Evolutionary conservation across 768 basidiomycete genomes (phyloP).

Genomic region (Gloeophyllum trabeum): DNA sequence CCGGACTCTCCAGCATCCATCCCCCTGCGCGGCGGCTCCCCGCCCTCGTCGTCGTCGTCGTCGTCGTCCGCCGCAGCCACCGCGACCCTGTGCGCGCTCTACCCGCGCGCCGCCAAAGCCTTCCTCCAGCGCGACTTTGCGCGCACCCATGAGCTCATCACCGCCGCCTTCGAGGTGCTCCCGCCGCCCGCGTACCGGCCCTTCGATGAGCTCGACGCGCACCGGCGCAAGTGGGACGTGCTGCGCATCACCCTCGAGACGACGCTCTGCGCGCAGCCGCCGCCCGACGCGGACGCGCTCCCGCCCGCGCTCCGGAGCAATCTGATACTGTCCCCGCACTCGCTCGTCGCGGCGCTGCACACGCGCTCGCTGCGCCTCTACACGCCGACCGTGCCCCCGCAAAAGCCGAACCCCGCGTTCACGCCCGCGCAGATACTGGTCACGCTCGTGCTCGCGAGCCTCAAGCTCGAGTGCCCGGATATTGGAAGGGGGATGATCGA

Average conservation of each 20-base stretch:
- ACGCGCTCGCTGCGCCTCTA: constrained; percentile 59
- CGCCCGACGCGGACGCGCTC: constrained; percentile 24
- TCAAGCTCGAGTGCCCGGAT: constrained; percentile 53
- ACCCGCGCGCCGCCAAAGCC: constrained; percentile 66
- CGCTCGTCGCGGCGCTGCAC: constrained; percentile 44
- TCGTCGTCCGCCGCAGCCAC: constrained; percentile 17
- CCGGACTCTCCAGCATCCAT: too few species aligned
- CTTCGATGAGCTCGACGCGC: constrained; percentile 29
- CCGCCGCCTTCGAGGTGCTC: constrained; percentile 58
- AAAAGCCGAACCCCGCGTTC: constrained; percentile 36
- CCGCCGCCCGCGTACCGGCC: constrained; percentile 23
- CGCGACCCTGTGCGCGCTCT: constrained; percentile 56
- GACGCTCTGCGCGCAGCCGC: constrained; percentile 50
- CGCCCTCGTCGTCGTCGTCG: constrained; percentile 7
- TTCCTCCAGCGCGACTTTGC: constrained; percentile 65
- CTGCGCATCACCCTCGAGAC: constrained; percentile 77
- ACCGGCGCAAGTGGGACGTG: constrained; percentile 79
- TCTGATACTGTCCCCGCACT: constrained; percentile 45
- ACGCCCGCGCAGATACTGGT: constrained; percentile 62
- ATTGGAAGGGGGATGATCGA: constrained; percentile 59
- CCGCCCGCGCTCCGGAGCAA: constrained; percentile 42
- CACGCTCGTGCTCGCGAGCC: constrained; percentile 58
- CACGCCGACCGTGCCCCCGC: constrained; percentile 32
- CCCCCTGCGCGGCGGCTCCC: too few species aligned
- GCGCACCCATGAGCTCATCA: constrained; percentile 54